Evolutionary conservation across 2,329 filamentous ascomycete species (phyloP).

Genomic region (Aspergillus floridensis): DNA sequence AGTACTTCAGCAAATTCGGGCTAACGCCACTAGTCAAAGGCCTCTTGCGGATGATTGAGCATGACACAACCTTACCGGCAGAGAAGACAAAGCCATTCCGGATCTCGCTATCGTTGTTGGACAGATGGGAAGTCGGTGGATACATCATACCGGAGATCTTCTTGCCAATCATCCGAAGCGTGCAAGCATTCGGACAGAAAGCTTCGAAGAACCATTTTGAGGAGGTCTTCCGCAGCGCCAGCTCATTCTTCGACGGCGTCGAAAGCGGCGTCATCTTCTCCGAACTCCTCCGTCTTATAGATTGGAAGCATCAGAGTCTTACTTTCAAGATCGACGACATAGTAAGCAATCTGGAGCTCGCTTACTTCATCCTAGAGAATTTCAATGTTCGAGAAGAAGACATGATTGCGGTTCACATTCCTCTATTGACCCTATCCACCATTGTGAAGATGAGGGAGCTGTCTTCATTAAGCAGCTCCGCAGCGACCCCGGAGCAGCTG

Average conservation of each 20-base stretch:
- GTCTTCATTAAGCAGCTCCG: constrained; percentile 14
- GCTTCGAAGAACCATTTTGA: constrained; percentile 70
- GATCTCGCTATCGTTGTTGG: constrained; percentile 93
- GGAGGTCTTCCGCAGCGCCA: constrained; percentile 89
- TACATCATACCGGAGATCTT: constrained; percentile 86
- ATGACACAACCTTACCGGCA: constrained; percentile 52
- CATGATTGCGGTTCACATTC: constrained; percentile 84
- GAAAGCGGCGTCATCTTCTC: constrained; percentile 92
- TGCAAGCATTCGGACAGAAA: constrained; percentile 68
- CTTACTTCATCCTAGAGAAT: constrained; percentile 76
- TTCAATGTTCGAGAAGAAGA: constrained; percentile 97
- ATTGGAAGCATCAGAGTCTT: constrained; percentile 52
- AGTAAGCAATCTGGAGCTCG: constrained; percentile 65
- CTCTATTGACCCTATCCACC: constrained; percentile 68
- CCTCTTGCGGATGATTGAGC: constrained; percentile 72
- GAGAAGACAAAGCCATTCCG: constrained; percentile 83
- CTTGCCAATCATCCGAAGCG: constrained; percentile 76
- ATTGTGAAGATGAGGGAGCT: constrained; percentile 47
- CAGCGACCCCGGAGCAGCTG: constrained; percentile 16
- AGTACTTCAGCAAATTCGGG: constrained; percentile 81
- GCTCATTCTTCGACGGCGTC: constrained; percentile 94
- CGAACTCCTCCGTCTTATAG: constrained; percentile 69
- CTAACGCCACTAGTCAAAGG: constrained; percentile 70
- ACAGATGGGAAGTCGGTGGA: constrained; percentile 94
- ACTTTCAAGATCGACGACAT: constrained; percentile 48